A percentile compares a stretch with the other conserved stretches of the same genome.
Evolutionary conservation across 2,329 filamentous ascomycete species (phyloP).

Genomic region (Talaromyces sp.): DNA sequence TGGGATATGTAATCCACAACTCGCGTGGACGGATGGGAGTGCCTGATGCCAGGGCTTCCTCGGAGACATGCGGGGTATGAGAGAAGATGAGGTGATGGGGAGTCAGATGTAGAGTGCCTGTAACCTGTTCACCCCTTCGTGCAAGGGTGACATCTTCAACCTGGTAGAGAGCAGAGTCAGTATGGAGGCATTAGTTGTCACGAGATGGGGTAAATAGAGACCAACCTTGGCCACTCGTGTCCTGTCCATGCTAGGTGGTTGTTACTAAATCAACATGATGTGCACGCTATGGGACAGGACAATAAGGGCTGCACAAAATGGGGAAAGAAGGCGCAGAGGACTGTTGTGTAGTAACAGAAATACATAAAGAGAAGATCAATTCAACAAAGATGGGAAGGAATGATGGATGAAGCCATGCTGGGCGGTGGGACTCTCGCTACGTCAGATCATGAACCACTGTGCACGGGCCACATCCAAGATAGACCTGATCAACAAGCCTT

Average conservation of each 20-base stretch:
- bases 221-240: constrained; percentile 47
- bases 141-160: constrained; percentile 59
- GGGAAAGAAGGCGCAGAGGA: too few species aligned
- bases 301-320: not conserved
- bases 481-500: not conserved
- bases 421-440: constrained; percentile 15
- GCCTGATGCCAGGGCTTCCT: constrained; percentile 42
- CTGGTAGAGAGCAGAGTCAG: constrained; percentile 29
- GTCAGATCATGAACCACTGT: constrained; percentile 20
- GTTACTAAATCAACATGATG: constrained; percentile 36
- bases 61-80: constrained; percentile 49
- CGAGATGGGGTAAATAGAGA: not conserved
- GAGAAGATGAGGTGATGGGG: constrained; percentile 66
- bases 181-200: not conserved
- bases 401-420: not conserved
- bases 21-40: constrained; percentile 59
- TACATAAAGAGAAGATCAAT: not conserved
- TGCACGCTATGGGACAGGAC: not conserved
- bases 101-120: constrained; percentile 62
- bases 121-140: constrained; percentile 56
- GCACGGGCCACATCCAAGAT: constrained; percentile 16
- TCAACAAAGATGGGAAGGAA: not conserved
- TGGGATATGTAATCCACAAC: constrained; percentile 92
- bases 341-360: not conserved
- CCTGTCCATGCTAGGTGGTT: constrained; percentile 42